A percentile compares a stretch with the other conserved stretches of the same genome.
These are phyloP conservation scores for Irpex lacteus DNA, from an alignment of 1,284 basidiomycete species.

Conservation along the genomic window DNA sequence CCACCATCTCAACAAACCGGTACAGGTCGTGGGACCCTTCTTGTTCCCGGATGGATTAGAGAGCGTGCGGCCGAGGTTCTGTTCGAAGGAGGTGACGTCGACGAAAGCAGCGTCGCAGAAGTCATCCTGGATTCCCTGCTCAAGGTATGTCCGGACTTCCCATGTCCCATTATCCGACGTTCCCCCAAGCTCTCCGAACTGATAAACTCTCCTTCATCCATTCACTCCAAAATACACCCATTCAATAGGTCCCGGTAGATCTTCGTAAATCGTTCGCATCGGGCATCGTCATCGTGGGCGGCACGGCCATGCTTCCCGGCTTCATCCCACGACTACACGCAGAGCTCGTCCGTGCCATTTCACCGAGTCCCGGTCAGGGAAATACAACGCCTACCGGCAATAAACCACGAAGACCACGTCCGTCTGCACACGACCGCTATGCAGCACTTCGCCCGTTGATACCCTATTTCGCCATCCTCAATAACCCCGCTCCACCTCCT, in stretches of 20 bases:
- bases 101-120: slow-evolving; percentile 80
- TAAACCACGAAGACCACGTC: slow-evolving; percentile 38
- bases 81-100: slow-evolving; percentile 87
- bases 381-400: slow-evolving; percentile 30
- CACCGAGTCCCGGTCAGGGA: slow-evolving; percentile 23
- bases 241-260: slow-evolving; percentile 78
- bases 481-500: slow-evolving; percentile 67
- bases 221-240: not conserved
- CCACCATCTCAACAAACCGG: slow-evolving; percentile 61
- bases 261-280: slow-evolving; percentile 79
- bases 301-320: slow-evolving; percentile 88
- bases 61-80: slow-evolving; percentile 89
- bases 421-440: slow-evolving; percentile 68
- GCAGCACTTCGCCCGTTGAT: slow-evolving; percentile 66
- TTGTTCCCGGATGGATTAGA: slow-evolving; percentile 93
- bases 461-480: slow-evolving; percentile 75
- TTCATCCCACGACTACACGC: slow-evolving; percentile 84
- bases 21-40: slow-evolving; percentile 73
- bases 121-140: slow-evolving; percentile 75
- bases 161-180: not conserved
- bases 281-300: slow-evolving; percentile 83
- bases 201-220: not conserved
- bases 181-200: not conserved
- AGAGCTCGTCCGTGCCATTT: slow-evolving; percentile 67
- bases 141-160: slow-evolving; percentile 47